Percentiles rank a stretch among this genome's conserved stretches.
Conservation (phyloP, 352 stramenopile species). For the Phytophthora hybrid region DNA sequence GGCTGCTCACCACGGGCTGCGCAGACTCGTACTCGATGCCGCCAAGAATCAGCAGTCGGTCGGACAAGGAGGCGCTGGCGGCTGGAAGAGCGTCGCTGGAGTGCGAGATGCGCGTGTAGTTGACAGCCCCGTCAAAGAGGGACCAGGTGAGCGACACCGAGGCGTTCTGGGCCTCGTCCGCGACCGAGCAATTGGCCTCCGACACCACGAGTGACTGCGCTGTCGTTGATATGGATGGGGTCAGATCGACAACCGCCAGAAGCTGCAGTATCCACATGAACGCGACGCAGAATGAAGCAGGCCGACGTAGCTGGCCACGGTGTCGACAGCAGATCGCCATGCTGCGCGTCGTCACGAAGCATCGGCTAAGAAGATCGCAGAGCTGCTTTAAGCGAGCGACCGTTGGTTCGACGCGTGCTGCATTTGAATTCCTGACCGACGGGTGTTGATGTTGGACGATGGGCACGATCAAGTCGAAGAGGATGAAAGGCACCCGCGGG, state of each 20-base stretch:
- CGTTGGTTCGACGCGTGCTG: constrained; percentile 14
- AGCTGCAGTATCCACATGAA: not conserved
- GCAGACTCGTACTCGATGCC: constrained; percentile 78
- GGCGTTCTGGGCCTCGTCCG: constrained; percentile 46
- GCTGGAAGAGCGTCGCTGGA: constrained; percentile 40
- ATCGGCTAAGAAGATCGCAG: constrained; percentile 22
- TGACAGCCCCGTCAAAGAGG: constrained; percentile 37
- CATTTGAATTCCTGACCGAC: constrained; percentile 7
- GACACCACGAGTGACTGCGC: constrained; percentile 32
- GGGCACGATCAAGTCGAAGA: constrained; percentile 1
- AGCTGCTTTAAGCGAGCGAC: constrained; percentile 18
- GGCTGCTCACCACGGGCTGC: constrained; percentile 64
- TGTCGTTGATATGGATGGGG: not conserved
- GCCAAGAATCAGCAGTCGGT: constrained; percentile 61
- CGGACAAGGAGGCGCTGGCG: constrained; percentile 10
- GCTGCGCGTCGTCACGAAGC: not conserved
- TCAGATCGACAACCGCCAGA: constrained; percentile 6
- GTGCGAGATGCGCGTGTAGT: constrained; percentile 66
- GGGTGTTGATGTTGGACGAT: constrained; percentile 20
- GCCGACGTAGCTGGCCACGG: not conserved
- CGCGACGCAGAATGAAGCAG: not conserved
- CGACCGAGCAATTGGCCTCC: constrained; percentile 43
- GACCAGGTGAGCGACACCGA: constrained; percentile 50
- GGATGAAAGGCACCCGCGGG: constrained; percentile 1
- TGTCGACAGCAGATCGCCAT: not conserved